These are phyloP conservation scores for Nannochloropsis salina DNA, from an alignment of 108 stramenopile genomes.

Conservation along the genomic window DNA sequence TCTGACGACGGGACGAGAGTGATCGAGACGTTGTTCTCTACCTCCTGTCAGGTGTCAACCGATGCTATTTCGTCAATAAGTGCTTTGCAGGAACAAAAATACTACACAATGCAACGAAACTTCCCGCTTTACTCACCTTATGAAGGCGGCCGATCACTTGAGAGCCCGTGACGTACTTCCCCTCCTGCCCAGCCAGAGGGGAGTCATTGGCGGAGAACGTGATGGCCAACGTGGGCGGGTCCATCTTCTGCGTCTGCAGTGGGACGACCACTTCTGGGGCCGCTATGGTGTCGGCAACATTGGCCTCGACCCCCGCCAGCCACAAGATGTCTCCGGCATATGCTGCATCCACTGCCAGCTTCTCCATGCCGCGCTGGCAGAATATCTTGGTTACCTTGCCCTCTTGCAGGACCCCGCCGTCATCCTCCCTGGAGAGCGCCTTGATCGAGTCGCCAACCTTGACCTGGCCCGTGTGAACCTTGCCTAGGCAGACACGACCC, in stretches of 20 bases:
- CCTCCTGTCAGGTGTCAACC: slow-evolving; percentile 59
- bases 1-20: slow-evolving; percentile 67
- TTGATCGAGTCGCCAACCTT: slow-evolving; percentile 25
- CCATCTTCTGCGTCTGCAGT: slow-evolving; percentile 69
- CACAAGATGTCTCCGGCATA: slow-evolving; percentile 93
- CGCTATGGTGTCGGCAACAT: slow-evolving; percentile 88
- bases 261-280: slow-evolving; percentile 62
- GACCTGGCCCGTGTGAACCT: slow-evolving; percentile 35
- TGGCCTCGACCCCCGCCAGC: slow-evolving; percentile 77
- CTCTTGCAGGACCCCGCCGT: slow-evolving; percentile 21
- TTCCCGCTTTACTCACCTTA: not conserved
- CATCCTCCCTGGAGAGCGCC: slow-evolving; percentile 27
- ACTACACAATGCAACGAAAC: too few species aligned
- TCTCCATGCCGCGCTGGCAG: slow-evolving; percentile 31
- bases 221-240: slow-evolving; percentile 91
- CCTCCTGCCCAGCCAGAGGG: slow-evolving; percentile 93
- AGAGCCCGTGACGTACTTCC: slow-evolving; percentile 73
- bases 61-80: too few species aligned
- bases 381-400: slow-evolving; percentile 40
- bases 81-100: too few species aligned
- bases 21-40: slow-evolving; percentile 91
- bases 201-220: slow-evolving; percentile 92
- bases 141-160: not conserved
- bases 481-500: slow-evolving; percentile 36
- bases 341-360: slow-evolving; percentile 50